Conservation (phyloP, 345 rosid genomes). For the Acer negundo region DNA sequence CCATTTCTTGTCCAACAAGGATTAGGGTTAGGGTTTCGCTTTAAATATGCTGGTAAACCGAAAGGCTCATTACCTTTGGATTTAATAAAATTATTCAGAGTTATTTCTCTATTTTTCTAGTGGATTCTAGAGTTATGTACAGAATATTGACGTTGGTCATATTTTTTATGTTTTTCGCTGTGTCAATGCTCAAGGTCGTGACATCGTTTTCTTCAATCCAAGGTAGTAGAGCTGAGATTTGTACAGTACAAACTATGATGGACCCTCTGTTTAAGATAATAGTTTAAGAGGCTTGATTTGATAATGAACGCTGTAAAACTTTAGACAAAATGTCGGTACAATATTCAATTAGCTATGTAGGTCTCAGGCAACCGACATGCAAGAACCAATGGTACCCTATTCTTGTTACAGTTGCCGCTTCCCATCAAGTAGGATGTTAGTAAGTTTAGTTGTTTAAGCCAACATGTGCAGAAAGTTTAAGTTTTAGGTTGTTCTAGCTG, state of each 20-base stretch:
- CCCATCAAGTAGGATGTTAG: not conserved
- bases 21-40: too few relatives aligned
- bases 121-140: too few relatives aligned
- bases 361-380: not conserved
- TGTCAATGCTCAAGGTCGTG: too few relatives aligned
- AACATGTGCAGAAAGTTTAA: too few relatives aligned
- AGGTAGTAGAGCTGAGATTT: constrained; percentile 13
- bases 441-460: not conserved
- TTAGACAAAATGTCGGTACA: not conserved
- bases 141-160: too few relatives aligned
- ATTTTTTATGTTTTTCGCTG: too few relatives aligned
- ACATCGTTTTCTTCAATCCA: not conserved
- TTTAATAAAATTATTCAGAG: too few relatives aligned
- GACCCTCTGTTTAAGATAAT: constrained; percentile 10
- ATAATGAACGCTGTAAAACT: not conserved
- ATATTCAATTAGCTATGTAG: constrained; percentile 5
- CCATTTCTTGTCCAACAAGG: too few relatives aligned
- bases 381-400: not conserved
- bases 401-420: not conserved
- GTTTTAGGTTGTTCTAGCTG: too few relatives aligned
- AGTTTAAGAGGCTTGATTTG: not conserved
- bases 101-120: too few relatives aligned
- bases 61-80: too few relatives aligned
- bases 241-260: not conserved
- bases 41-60: too few relatives aligned